These are phyloP conservation scores for Secale cereale DNA, from an alignment of 176 grass and related monocot genomes.

Conservation along the genomic window DNA sequence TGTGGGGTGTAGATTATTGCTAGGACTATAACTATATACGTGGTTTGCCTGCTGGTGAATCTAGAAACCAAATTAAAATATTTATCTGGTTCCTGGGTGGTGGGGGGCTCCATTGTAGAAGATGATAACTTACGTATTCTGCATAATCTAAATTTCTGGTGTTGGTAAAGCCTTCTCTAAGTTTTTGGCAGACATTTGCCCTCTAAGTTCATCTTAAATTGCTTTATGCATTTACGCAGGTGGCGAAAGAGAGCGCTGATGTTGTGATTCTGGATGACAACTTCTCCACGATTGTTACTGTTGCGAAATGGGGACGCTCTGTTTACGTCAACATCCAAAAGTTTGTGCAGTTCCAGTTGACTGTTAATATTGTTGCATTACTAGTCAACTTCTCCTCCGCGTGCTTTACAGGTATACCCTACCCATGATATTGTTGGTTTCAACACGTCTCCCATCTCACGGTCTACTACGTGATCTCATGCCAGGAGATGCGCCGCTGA, in stretches of 20 bases:
- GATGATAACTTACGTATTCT: constrained; percentile 5
- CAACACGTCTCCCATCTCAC: background rate
- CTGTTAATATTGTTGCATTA: constrained; percentile 80
- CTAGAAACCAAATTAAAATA: background rate
- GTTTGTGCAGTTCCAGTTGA: constrained; percentile 94
- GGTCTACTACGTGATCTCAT: background rate
- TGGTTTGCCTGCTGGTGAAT: constrained; percentile 6
- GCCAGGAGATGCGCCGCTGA: constrained; percentile 74
- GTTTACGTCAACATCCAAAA: constrained; percentile 95
- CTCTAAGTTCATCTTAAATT: constrained; percentile 20
- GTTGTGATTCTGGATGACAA: constrained; percentile 93
- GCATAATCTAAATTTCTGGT: background rate
- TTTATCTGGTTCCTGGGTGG: background rate
- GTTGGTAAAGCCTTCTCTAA: background rate
- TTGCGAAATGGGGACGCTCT: constrained; percentile 90
- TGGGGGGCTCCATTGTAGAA: background rate
- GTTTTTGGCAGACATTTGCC: constrained; percentile 1
- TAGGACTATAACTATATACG: background rate
- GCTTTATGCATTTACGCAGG: constrained; percentile 47
- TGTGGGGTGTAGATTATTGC: background rate
- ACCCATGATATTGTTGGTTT: constrained; percentile 1
- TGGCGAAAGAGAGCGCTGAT: constrained; percentile 95
- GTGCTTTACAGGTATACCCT: constrained; percentile 66
- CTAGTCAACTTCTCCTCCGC: constrained; percentile 84
- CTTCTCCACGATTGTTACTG: constrained; percentile 87